Percentiles rank a stretch among this genome's conserved stretches.
phyloP scores from a whole-genome alignment of 2,329 filamentous ascomycete genomes.

The Paraphaeosphaeria minitans region DNA sequence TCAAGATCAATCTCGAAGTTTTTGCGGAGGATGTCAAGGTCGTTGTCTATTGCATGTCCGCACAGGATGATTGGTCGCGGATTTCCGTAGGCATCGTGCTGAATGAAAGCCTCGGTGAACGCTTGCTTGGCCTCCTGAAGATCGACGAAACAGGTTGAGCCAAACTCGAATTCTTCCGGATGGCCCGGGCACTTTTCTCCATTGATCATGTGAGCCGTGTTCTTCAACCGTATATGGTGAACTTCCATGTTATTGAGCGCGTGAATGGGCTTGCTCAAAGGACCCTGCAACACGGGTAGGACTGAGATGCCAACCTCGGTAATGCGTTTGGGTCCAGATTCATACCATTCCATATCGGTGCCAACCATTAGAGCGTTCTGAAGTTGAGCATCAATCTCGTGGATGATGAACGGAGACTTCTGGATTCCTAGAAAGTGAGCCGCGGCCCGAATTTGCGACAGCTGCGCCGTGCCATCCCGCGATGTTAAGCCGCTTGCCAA shows the following conservation, averaged over 20 bases:
- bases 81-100: background rate
- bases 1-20: slow-evolving; percentile 14
- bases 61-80: slow-evolving; percentile 16
- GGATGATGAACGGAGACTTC: background rate
- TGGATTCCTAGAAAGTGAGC: background rate
- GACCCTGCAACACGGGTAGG: background rate
- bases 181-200: slow-evolving; percentile 2
- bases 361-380: slow-evolving; percentile 11
- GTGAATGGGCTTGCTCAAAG: background rate
- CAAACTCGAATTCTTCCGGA: slow-evolving; percentile 15
- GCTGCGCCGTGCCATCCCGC: background rate
- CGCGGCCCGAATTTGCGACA: background rate
- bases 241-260: slow-evolving; percentile 4
- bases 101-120: slow-evolving; percentile 6
- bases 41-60: slow-evolving; percentile 16
- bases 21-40: slow-evolving; percentile 11
- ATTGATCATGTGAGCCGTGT: slow-evolving; percentile 16
- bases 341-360: slow-evolving; percentile 17
- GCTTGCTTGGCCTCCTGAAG: background rate
- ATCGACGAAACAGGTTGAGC: slow-evolving; percentile 10
- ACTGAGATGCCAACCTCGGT: slow-evolving; percentile 17
- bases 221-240: slow-evolving; percentile 10
- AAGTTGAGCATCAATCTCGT: slow-evolving; percentile 1
- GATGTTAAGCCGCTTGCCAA: background rate
- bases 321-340: slow-evolving; percentile 2